Conservation (phyloP, 345 rosid genomes). For the Salix exigua region DNA sequence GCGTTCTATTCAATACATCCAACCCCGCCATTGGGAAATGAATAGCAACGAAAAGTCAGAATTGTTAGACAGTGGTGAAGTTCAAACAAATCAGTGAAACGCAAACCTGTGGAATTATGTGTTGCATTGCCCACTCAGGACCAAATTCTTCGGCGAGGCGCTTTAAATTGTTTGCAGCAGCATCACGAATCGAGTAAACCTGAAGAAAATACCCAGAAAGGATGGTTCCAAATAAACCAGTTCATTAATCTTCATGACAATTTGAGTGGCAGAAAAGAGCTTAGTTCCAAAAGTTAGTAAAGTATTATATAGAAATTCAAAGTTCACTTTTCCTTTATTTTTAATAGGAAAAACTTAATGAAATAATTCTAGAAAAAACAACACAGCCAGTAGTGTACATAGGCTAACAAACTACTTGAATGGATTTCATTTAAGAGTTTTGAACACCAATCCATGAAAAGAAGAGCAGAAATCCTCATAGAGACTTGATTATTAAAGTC, state of each 20-base stretch:
- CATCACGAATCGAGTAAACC: slow-evolving; percentile 94
- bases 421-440: neutral
- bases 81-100: neutral
- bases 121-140: slow-evolving; percentile 99
- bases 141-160: slow-evolving; percentile 99
- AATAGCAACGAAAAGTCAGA: neutral
- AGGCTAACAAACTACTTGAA: neutral
- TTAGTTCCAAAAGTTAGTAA: neutral
- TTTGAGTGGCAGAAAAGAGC: neutral
- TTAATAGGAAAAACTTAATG: too few relatives aligned
- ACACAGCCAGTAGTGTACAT: neutral
- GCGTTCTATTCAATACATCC: neutral
- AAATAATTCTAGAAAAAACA: neutral
- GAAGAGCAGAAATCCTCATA: neutral
- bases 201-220: slow-evolving; percentile 17
- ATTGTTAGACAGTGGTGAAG: neutral
- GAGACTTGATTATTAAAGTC: neutral
- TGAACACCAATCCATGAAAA: neutral
- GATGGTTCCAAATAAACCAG: neutral
- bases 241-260: neutral
- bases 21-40: neutral
- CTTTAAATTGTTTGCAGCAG: slow-evolving; percentile 88
- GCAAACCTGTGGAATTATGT: slow-evolving; percentile 86
- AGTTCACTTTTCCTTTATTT: neutral
- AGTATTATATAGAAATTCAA: neutral